Evolutionary conservation across 495 filamentous ascomycete genomes (phyloP).

Genomic region (Tuber borchii): DNA sequence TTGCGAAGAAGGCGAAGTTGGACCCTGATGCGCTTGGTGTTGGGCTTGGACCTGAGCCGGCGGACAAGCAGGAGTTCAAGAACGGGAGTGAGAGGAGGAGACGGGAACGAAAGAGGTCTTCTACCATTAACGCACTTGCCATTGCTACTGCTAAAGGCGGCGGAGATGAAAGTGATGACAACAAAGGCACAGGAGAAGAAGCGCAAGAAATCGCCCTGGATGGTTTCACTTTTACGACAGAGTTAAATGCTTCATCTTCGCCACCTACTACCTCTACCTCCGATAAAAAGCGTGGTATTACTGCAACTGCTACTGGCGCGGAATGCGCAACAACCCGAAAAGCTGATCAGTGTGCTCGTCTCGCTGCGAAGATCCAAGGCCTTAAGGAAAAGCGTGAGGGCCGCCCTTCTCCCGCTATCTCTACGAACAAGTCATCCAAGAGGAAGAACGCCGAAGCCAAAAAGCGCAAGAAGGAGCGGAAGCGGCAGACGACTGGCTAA

Average conservation of each 20-base stretch:
- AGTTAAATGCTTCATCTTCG: constrained; percentile 44
- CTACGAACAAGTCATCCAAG: neutral
- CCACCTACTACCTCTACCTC: constrained; percentile 27
- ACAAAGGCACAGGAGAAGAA: neutral
- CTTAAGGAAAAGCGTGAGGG: constrained; percentile 59
- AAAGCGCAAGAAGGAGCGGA: neutral
- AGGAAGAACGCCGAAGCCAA: neutral
- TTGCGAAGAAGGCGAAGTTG: constrained; percentile 74
- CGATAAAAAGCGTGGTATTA: constrained; percentile 27
- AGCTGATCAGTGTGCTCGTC: constrained; percentile 58
- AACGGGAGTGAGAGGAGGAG: constrained; percentile 31
- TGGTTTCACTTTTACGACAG: constrained; percentile 42
- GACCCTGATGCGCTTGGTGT: constrained; percentile 51
- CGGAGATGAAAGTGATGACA: too few relatives aligned
- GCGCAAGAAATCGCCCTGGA: constrained; percentile 20
- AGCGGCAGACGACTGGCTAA: neutral
- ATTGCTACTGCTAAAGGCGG: neutral
- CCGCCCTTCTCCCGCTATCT: neutral
- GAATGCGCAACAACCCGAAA: constrained; percentile 46
- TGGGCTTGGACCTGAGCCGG: constrained; percentile 9
- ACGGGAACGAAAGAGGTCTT: constrained; percentile 46
- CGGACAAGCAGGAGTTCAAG: constrained; percentile 43
- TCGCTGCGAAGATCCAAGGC: constrained; percentile 72
- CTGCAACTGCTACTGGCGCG: neutral
- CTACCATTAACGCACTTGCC: constrained; percentile 31